Evolutionary conservation across 768 basidiomycete species (phyloP), one percentile per base, ranked within the genome.

Genomic region (Pleurotus eryngii): DNA sequence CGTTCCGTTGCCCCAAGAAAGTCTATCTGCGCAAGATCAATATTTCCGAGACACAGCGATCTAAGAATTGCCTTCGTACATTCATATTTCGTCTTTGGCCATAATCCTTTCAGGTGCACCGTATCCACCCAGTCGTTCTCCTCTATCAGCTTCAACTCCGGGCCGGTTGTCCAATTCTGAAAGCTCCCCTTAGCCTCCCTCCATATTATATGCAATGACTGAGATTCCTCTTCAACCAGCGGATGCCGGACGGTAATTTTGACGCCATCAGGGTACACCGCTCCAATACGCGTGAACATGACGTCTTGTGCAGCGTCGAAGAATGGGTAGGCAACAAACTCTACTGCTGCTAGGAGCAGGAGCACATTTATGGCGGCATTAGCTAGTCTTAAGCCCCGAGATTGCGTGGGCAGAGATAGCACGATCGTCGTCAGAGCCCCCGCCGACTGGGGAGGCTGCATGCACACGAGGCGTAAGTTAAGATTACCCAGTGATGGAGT

Each of bases 61-160:
- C 11, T 35, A 4, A 35, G 30, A 11, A 35, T 35, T 9, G 30
- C 11, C n/a, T 14, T 71, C 81, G 61, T 46, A 87, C 87, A 90
- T 76, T 91, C 84, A 61, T 92, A 92, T 7, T 72, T 64, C 1
- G 86, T 89, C 53, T 72, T 76, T 0, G 90, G 87, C 82, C 83
- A 87, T 5, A 92, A 79, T n/a, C 80, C 79, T 15, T 68, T 63
- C 20, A 92, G 61, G 54, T 71, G 74, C 42, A 78, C 77, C 5
- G 83, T 83, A 47, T 73, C 72, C 12, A 82, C 80, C 84, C 84
- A 90, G 64, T 90, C 87, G 24, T 68, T 65, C 6, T 77, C 74
- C 24, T 69, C 64, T 1, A 66, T 64, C 46, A 86, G 71, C 30
- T 67, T 69, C 18, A 87, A 63, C 14, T 66, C 17, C 3, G 86